Evolutionary conservation across 371 early-diverging fungal species (phyloP).

Genomic region (Syncephalastrum racemosum): DNA sequence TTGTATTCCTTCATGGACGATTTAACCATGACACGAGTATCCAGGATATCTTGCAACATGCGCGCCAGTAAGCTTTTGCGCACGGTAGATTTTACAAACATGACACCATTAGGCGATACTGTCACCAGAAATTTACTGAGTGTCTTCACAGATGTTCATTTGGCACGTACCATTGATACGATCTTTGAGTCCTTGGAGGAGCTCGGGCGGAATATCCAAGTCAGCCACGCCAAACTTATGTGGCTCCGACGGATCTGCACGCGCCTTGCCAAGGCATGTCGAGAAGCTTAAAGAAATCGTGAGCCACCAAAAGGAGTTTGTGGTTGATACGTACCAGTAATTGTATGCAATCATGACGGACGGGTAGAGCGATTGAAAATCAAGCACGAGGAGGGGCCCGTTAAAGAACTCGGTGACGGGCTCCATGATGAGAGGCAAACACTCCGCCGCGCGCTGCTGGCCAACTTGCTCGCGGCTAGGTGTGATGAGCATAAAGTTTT

Average conservation of each 20-base stretch:
- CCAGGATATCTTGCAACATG: slow-evolving; percentile 84
- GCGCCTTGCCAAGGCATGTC: slow-evolving; percentile 75
- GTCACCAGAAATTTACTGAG: slow-evolving; percentile 7
- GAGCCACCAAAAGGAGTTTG: no score
- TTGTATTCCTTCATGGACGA: slow-evolving; percentile 75
- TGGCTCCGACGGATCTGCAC: slow-evolving; percentile 32
- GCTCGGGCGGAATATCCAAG: slow-evolving; percentile 31
- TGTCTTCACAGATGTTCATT: background rate
- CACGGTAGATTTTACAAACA: slow-evolving; percentile 77
- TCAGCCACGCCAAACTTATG: slow-evolving; percentile 47
- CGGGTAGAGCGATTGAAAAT: slow-evolving; percentile 92
- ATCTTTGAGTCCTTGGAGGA: slow-evolving; percentile 60
- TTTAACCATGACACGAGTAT: slow-evolving; percentile 89
- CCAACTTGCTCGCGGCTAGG: slow-evolving; percentile 72
- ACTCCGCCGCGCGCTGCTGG: slow-evolving; percentile 74
- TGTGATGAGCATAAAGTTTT: slow-evolving; percentile 63
- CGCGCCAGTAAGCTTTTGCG: slow-evolving; percentile 74
- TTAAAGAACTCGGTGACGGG: slow-evolving; percentile 79
- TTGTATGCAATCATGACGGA: slow-evolving; percentile 95
- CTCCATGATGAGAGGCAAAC: slow-evolving; percentile 87
- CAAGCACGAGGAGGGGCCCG: slow-evolving; percentile 83
- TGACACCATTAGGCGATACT: slow-evolving; percentile 84
- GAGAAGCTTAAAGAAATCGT: slow-evolving; percentile 58
- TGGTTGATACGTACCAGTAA: slow-evolving; percentile 60
- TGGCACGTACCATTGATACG: slow-evolving; percentile 58